Percentiles rank a stretch among this genome's conserved stretches.
Evolutionary conservation across 345 rosid genomes (phyloP).

Genomic region (Turritis glabra): DNA sequence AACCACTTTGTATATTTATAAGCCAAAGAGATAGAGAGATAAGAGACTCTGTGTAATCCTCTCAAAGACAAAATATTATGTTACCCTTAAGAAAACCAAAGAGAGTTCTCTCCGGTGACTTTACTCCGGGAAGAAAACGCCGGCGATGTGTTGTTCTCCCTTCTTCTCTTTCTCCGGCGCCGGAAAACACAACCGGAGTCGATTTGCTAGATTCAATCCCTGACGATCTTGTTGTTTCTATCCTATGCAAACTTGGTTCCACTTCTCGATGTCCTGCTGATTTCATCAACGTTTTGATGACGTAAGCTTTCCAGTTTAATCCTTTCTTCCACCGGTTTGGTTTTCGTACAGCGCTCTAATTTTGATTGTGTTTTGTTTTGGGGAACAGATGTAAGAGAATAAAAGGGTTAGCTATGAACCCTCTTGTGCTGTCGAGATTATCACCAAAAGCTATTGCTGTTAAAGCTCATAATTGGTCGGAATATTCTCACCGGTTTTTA

Average conservation of each 20-base stretch:
- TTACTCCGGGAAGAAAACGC: slow-evolving; percentile 40
- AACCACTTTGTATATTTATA: slow-evolving; percentile 37
- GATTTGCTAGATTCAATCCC: slow-evolving; percentile 73
- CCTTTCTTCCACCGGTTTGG: neutral
- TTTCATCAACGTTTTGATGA: slow-evolving; percentile 62
- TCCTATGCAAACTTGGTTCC: slow-evolving; percentile 66
- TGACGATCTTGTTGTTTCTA: slow-evolving; percentile 72
- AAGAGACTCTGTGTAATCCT: slow-evolving; percentile 54
- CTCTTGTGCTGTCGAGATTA: slow-evolving; percentile 64
- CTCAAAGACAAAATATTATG: slow-evolving; percentile 46
- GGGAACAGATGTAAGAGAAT: slow-evolving; percentile 82
- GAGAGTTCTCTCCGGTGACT: slow-evolving; percentile 31
- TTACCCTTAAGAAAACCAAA: slow-evolving; percentile 7
- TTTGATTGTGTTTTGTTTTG: slow-evolving; percentile 15
- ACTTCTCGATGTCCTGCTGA: slow-evolving; percentile 66
- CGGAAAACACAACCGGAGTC: slow-evolving; percentile 10
- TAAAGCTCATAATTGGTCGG: slow-evolving; percentile 77
- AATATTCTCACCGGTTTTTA: slow-evolving; percentile 76
- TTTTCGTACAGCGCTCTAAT: neutral
- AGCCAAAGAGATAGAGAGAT: slow-evolving; percentile 19
- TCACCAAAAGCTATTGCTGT: slow-evolving; percentile 57
- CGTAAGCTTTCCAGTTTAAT: slow-evolving; percentile 48
- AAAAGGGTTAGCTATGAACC: slow-evolving; percentile 54
- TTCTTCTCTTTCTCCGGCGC: neutral
- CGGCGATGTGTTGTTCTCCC: slow-evolving; percentile 16